Base-by-base conservation (phyloP, 495 filamentous ascomycete genomes). In the Annulohypoxylon moriforme region DNA sequence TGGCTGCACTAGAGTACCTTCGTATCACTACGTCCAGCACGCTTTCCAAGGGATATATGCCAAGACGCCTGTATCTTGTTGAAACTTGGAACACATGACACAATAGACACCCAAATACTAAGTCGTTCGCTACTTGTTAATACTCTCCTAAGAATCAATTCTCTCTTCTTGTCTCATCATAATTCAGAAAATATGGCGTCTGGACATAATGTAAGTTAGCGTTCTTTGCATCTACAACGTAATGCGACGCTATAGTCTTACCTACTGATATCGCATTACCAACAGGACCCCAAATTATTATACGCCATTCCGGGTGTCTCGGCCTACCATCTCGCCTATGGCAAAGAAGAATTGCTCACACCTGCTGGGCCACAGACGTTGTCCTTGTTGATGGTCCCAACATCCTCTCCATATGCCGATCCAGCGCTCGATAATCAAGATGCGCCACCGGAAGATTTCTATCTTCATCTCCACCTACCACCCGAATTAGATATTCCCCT, bases 321-420 rank as follows among this genome's bases (percentile, higher is more conserved):
- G 53, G 94, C 94, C 58, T 97, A 90, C 79, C 93, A 97, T 77
- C 87, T 98, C 63, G 91, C 93, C 81, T 87, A 95, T 86, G 94
- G 94, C 79, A 89, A 91, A 62, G 93, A 98, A 78, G 85, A 90
- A 22, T 86, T 88, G 4, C 89, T 98, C 74, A 96, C 92, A 27
- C 90, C 92, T 11, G 92, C 93, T 1, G 93, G 94, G 6, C 89
- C 94, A 25, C 93, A 97, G 80, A 97, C 93, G 0, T 84, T 98
- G 38, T 97, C 94, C 6, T 83, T 98, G 62, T 80, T 98, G 69
- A 98, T 98, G 94, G 94, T 98, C 25, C 94, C 94, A 14, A 97
- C 94, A 1, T 89, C 87, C 18, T 90, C 92, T 16, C 84, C 89
- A 14, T 90, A 91, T 61, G 85, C 91, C 64, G 90, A 90, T 61